Base-by-base conservation (phyloP, 495 filamentous ascomycete genomes). In the Trichoderma orchidacearum region DNA sequence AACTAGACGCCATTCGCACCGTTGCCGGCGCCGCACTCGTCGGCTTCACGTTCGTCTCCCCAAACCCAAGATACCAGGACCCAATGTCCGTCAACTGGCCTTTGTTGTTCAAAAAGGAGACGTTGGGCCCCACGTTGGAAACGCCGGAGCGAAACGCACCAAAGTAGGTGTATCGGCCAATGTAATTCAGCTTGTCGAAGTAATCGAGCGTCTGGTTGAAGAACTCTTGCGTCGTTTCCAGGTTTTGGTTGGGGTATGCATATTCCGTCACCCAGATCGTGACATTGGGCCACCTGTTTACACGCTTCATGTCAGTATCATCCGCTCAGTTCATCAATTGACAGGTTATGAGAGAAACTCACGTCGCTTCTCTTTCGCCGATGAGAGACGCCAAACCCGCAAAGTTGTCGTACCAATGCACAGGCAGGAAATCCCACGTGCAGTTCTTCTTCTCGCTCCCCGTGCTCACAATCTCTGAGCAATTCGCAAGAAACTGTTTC, bases 371-470 rank as follows among this genome's bases (percentile, higher is more conserved):
- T 62, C 66, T 69, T 54, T 64, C 58, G 25, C 51, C 64, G 1
- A 67, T 50, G 32, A 61, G 56, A 63, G 1, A 78, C 79, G 50
- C 83, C 53, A 68, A 61, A 0, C 77, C 79, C 55, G 75, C 73
- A 53, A 85, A 82, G 51, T 80, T 66, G 1, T 81, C 82, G 63
- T 86, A 86, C 75, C 77, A 86, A 64, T 86, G 82, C 13, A 85
- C 64, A 0, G 84, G 76, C 15, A 87, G 70, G 65, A 87, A 86
- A 60, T 85, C 84, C 7, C 74, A 69, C 1, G 67, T 75, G 63
- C 84, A 86, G 25, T 66, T 64, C 15, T 59, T 58, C 21, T 30
- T 30, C 27, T 60, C 51, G 29, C 58, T 56, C 8, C 38, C 18
- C 25, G 60, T 56, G 30, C 61, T 62, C 48, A 65, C 18, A 27